Conservation (phyloP, 768 basidiomycete genomes). For the Trametes coccinea region DNA sequence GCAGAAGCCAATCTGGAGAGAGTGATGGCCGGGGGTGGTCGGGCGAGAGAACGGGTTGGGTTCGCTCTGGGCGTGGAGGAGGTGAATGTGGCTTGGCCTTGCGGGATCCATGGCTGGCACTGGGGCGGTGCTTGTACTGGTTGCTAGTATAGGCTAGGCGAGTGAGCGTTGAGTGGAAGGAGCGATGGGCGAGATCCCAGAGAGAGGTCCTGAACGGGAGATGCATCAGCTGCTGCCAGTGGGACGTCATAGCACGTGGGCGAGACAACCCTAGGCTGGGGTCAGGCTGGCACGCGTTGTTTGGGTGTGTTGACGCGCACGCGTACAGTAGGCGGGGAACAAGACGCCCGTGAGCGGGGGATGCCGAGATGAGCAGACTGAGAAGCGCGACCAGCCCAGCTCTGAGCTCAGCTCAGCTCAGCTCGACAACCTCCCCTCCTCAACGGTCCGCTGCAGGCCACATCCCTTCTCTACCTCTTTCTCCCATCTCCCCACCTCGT, state of each 20-base stretch:
- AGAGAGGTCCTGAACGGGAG: neutral
- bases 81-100: conserved; percentile 5
- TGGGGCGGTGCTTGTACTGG: neutral
- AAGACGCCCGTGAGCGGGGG: conserved; percentile 4
- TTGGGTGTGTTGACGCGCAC: conserved; percentile 12
- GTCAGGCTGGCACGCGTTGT: conserved; percentile 12
- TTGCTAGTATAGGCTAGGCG: neutral
- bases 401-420: conserved; percentile 12
- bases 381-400: neutral
- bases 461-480: neutral
- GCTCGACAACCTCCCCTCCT: conserved; percentile 9
- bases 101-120: conserved; percentile 5
- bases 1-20: conserved; percentile 48
- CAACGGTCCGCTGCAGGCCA: neutral
- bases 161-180: neutral
- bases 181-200: conserved; percentile 8
- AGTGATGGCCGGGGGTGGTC: conserved; percentile 44
- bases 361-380: conserved; percentile 1
- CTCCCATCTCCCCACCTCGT: neutral
- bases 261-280: conserved; percentile 6
- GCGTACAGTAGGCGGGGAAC: neutral
- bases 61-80: conserved; percentile 14
- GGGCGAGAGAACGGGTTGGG: conserved; percentile 59
- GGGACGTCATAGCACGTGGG: conserved; percentile 10
- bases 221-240: neutral